Percentiles rank a stretch among this genome's conserved stretches.
Evolutionary conservation across 2,329 filamentous ascomycete species (phyloP).

Genomic region (Tolypocladium tundrense): DNA sequence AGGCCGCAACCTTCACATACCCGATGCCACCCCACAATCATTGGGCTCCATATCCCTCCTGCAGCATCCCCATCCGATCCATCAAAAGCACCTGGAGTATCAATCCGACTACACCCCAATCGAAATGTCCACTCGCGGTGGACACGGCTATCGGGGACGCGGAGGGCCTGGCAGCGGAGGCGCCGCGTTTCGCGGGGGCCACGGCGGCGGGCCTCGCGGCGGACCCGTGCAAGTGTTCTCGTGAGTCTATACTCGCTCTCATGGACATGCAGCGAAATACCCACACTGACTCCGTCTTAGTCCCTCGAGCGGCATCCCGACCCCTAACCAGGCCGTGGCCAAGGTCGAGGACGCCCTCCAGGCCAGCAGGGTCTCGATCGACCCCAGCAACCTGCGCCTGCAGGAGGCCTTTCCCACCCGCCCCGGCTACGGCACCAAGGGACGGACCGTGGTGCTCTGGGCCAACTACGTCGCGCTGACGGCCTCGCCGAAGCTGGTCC

Average conservation of each 20-base stretch:
- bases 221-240: neutral
- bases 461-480: constrained; percentile 8
- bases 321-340: constrained; percentile 1
- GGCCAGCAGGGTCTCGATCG: neutral
- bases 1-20: too few species aligned
- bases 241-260: neutral
- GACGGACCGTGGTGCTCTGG: constrained; percentile 4
- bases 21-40: too few species aligned
- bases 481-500: constrained; percentile 2
- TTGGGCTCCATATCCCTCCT: too few species aligned
- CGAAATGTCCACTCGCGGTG: neutral
- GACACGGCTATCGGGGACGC: neutral
- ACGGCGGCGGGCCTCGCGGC: neutral
- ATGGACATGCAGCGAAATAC: too few species aligned
- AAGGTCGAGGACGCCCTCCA: constrained; percentile 5
- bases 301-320: neutral
- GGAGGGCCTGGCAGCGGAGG: neutral
- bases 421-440: constrained; percentile 7
- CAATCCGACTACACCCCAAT: too few species aligned
- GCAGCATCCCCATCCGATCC: too few species aligned
- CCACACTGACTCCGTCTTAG: neutral
- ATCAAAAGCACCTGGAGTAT: too few species aligned
- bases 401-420: constrained; percentile 3
- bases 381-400: constrained; percentile 2
- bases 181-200: constrained; percentile 1